These are phyloP conservation scores for Chlamydomonas applanata DNA, from an alignment of 139 green algal species.

Conservation along the genomic window DNA sequence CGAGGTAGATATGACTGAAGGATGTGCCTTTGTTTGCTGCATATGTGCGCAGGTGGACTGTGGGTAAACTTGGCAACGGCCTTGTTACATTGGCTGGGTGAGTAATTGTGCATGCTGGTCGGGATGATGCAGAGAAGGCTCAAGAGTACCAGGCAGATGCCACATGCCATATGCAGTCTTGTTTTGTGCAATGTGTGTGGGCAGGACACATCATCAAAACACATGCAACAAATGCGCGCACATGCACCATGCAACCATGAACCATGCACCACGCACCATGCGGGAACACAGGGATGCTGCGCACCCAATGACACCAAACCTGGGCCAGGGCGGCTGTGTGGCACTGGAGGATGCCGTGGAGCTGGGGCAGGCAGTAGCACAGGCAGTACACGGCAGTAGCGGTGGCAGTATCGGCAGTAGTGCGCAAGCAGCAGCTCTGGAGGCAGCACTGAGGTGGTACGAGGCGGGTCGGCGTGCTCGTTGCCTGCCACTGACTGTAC, in stretches of 20 bases:
- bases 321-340: conserved; percentile 66
- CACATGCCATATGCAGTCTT: too few species aligned
- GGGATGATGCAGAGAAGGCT: too few species aligned
- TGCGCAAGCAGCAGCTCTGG: not conserved
- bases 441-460: conserved; percentile 45
- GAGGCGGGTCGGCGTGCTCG: conserved; percentile 43
- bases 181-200: too few species aligned
- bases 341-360: conserved; percentile 30
- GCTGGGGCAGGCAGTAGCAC: not conserved
- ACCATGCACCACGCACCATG: not conserved
- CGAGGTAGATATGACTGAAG: too few species aligned
- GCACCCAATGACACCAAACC: conserved; percentile 82
- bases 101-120: not conserved
- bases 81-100: conserved; percentile 61
- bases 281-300: conserved; percentile 48
- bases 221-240: not conserved
- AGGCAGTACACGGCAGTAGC: not conserved
- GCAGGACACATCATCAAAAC: too few species aligned
- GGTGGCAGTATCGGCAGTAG: not conserved
- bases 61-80: conserved; percentile 21
- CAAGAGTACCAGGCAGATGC: too few species aligned
- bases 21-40: too few species aligned
- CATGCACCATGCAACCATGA: not conserved
- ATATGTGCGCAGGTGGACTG: too few species aligned
- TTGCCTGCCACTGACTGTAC: conserved; percentile 32